phyloP scores from a whole-genome alignment of 306 rosid species.

The peach (Prunus persica) region DNA sequence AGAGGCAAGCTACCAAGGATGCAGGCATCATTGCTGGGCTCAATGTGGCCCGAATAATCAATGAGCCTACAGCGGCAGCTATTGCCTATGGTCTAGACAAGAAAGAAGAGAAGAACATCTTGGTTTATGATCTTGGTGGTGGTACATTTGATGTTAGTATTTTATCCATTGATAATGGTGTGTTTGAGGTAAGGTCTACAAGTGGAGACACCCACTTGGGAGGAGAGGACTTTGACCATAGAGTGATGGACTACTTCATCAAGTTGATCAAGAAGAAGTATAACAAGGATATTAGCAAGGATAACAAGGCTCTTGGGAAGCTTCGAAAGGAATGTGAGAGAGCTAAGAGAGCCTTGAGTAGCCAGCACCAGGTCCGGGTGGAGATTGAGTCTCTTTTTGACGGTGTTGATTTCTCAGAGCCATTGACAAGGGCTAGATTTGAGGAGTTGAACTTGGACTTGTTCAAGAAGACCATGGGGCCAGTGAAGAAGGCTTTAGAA shows the following conservation, averaged over 20 bases:
- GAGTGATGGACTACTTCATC: constrained; percentile 56
- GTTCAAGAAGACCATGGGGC: constrained; percentile 59
- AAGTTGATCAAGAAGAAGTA: constrained; percentile 49
- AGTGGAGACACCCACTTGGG: constrained; percentile 66
- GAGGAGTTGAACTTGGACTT: constrained; percentile 58
- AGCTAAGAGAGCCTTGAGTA: constrained; percentile 56
- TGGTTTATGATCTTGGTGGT: constrained; percentile 64
- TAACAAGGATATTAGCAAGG: constrained; percentile 47
- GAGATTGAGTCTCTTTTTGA: constrained; percentile 54
- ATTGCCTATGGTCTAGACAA: constrained; percentile 54
- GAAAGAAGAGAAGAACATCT: constrained; percentile 44
- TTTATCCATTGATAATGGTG: constrained; percentile 55
- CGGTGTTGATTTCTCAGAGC: constrained; percentile 52
- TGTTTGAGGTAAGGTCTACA: constrained; percentile 50
- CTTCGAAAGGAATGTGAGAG: constrained; percentile 55
- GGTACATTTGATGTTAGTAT: constrained; percentile 69
- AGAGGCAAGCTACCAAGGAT: constrained; percentile 57
- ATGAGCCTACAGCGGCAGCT: constrained; percentile 54
- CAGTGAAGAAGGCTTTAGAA: constrained; percentile 47
- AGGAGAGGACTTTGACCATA: constrained; percentile 64
- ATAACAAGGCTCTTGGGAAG: constrained; percentile 52
- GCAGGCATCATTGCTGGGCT: constrained; percentile 51
- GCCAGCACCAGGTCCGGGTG: constrained; percentile 53
- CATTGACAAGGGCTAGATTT: constrained; percentile 49
- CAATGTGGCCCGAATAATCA: constrained; percentile 45